A percentile compares a stretch with the other conserved stretches of the same genome.
These are phyloP conservation scores for Globisporangium cederbergense DNA, from an alignment of 352 stramenopile genomes.

Conservation along the genomic window DNA sequence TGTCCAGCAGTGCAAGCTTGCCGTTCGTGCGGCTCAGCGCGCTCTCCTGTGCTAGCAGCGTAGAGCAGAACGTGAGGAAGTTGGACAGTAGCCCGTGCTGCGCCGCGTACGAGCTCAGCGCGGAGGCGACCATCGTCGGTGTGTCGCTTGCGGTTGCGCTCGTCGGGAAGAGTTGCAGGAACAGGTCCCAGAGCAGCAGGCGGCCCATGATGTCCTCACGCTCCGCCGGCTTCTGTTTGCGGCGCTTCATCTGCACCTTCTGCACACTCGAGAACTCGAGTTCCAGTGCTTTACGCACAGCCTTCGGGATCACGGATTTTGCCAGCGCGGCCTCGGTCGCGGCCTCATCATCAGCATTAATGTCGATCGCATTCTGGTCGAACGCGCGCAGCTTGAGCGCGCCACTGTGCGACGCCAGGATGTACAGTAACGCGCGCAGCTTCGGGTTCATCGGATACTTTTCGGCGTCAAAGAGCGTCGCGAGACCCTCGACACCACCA, in stretches of 20 bases:
- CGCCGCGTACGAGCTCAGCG: conserved; percentile 64
- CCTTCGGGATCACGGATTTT: conserved; percentile 59
- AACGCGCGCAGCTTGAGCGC: conserved; percentile 38
- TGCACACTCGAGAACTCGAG: conserved; percentile 35
- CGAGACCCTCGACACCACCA: conserved; percentile 49
- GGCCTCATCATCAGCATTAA: conserved; percentile 78
- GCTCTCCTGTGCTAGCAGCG: conserved; percentile 58
- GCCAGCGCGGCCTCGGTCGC: conserved; percentile 66
- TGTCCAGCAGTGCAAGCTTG: conserved; percentile 42
- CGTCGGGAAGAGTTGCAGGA: conserved; percentile 74
- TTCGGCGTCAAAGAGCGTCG: conserved; percentile 59
- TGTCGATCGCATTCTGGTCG: conserved; percentile 49
- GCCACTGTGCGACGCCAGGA: conserved; percentile 45
- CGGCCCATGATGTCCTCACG: conserved; percentile 49
- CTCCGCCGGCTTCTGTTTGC: conserved; percentile 50
- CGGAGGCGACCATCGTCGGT: conserved; percentile 54
- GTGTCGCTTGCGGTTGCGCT: conserved; percentile 13
- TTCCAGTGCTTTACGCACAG: conserved; percentile 56
- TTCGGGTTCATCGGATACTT: conserved; percentile 43
- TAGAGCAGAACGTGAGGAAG: conserved; percentile 63
- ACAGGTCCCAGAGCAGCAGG: conserved; percentile 80
- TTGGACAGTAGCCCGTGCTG: conserved; percentile 56
- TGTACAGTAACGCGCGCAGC: conserved; percentile 60
- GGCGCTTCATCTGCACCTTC: conserved; percentile 40
- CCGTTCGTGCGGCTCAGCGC: conserved; percentile 20